Evolutionary conservation across 2,329 filamentous ascomycete genomes (phyloP), one percentile per base, ranked within the genome.

Genomic region (Waltergamsia citrina): DNA sequence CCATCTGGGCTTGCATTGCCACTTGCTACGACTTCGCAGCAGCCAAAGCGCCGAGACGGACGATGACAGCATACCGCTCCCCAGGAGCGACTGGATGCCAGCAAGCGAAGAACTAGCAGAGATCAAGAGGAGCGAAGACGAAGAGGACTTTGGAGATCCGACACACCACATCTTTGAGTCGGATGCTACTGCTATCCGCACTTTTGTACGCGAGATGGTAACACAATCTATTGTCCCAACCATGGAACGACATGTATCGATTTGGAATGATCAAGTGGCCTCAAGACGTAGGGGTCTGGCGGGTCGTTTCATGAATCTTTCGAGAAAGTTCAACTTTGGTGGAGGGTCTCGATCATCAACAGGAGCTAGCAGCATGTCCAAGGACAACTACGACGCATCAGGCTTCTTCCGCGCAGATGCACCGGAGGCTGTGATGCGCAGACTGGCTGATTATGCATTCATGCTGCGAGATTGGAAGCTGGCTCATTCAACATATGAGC

Each of bases 401-500:
- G 87, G 87, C 2, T 94, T 85, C 53, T 98, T 96, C 56, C 70
- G 74, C 18, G 81, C 85, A 1, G 86, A 94, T 41, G 67, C 83
- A 0, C 79, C 87, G 0, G 93, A 98, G 62, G 88, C 90, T 4
- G 73, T 92, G 32, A 85, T 98, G 75, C 80, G 92, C 23, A 94
- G 93, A 51, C 65, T 98, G 32, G 92, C 85, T 28, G 92, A 98
- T 53, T 96, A 90, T 58, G 81, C 87, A 9, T 94, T 98, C 50
- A 95, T 98, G 88, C 70, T 98, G 24, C 77, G 92, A 21, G 93
- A 98, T 56, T 98, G 83, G 78, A 95, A 93, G 57, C 65, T 98
- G 23, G 85, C 92, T 8, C 76, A 92, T 46, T 87, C 82, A 10
- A 94, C 85, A 1, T 98, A 95, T 53, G 90, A 98, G 37, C 71